phyloP scores from a whole-genome alignment of 177 flowering plant species.

The Vitis hybrid region DNA sequence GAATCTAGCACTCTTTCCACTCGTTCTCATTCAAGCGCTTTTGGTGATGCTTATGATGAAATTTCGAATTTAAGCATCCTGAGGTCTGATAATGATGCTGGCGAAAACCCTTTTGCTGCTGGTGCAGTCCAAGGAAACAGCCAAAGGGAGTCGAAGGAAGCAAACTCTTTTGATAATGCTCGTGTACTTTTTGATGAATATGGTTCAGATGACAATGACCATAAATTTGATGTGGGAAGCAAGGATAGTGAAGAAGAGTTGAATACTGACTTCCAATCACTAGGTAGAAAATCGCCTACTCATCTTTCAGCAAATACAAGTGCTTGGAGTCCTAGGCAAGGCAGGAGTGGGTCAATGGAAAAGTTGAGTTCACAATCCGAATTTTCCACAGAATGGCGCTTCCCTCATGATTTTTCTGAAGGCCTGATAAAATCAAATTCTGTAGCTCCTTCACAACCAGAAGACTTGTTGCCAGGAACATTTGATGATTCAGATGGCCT shows the following conservation, averaged over 20 bases:
- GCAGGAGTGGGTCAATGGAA: slow-evolving; percentile 11
- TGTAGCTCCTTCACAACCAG: slow-evolving; percentile 22
- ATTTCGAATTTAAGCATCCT: slow-evolving; percentile 12
- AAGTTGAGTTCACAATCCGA: slow-evolving; percentile 14
- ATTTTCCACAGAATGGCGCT: slow-evolving; percentile 14
- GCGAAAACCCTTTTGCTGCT: slow-evolving; percentile 24
- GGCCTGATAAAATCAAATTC: slow-evolving; percentile 16
- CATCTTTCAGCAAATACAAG: slow-evolving; percentile 16
- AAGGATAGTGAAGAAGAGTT: slow-evolving; percentile 23
- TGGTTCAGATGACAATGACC: slow-evolving; percentile 50
- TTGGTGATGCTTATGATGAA: slow-evolving; percentile 20
- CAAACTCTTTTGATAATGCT: background rate
- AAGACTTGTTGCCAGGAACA: slow-evolving; percentile 32
- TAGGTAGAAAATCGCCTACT: slow-evolving; percentile 24
- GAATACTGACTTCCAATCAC: slow-evolving; percentile 26
- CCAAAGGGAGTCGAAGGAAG: too few species aligned
- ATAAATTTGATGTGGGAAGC: slow-evolving; percentile 19
- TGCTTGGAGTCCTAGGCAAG: slow-evolving; percentile 27
- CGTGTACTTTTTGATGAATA: slow-evolving; percentile 60
- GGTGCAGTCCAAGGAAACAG: too few species aligned
- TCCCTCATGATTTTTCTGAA: slow-evolving; percentile 28
- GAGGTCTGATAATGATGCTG: slow-evolving; percentile 19
- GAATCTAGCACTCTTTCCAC: slow-evolving; percentile 26
- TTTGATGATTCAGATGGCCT: slow-evolving; percentile 74
- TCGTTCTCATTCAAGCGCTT: slow-evolving; percentile 31